Conservation (phyloP, 2,329 filamentous ascomycete species). For the Beauveria sp. region DNA sequence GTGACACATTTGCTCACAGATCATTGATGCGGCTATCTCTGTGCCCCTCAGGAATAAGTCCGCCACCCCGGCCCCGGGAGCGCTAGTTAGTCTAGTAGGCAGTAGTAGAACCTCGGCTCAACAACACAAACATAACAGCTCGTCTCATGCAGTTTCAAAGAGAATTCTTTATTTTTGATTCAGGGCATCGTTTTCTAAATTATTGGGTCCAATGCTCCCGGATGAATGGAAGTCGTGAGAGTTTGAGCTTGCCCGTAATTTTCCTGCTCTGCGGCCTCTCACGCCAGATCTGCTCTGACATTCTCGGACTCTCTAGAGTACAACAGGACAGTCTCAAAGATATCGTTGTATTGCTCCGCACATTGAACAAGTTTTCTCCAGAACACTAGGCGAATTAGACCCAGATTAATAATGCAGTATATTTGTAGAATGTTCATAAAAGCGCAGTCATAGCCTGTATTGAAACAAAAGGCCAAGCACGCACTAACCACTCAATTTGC, state of each 20-base stretch:
- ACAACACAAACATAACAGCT: not conserved
- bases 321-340: no score
- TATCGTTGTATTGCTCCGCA: not conserved
- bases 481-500: not conserved
- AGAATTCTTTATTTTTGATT: no score
- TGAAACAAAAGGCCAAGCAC: not conserved
- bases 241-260: no score
- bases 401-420: not conserved
- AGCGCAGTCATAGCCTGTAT: not conserved
- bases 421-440: not conserved
- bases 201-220: no score
- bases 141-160: not conserved
- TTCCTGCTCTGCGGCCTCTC: not conserved
- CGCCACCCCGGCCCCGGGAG: not conserved
- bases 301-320: no score
- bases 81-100: not conserved
- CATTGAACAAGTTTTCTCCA: not conserved
- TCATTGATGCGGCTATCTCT: not conserved
- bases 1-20: not conserved
- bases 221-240: no score
- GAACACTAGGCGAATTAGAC: not conserved
- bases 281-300: not conserved
- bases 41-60: not conserved
- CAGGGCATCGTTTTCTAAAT: no score
- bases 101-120: slow-evolving; percentile 5